Evolutionary conservation across 208 protist genomes (phyloP), one percentile per base, ranked within the genome.

Genomic region (Crithidia bombi): DNA sequence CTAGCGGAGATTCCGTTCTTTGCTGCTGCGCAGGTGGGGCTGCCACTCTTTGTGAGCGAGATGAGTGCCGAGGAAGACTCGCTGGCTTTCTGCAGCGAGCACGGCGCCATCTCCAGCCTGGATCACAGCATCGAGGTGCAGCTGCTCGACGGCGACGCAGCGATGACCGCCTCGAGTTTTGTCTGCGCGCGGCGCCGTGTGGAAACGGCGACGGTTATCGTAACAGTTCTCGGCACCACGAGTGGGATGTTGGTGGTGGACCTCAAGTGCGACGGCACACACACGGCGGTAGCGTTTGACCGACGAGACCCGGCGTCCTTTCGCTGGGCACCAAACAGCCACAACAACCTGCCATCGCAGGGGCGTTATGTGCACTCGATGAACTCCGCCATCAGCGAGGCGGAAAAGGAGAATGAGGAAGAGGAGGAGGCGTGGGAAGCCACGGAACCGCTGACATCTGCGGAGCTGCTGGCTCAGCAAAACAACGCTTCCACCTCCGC

Each of bases 71-170:
- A 79, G 36, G 85, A 91, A 35, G 78, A 88, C 38, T 91, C 85
- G 39, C 77, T 95, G 38, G 87, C 84, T 11, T 89, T 95, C 55
- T 95, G 90, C 75, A 92, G 80, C 50, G 77, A 90, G 47, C 74
- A 80, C 23, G 90, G 90, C 57, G 82, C 78, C 50, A 79, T 95
- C 39, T 89, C 83, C 10, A 95, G 83, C 65, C 79, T 93, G 11
- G 90, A 95, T 63, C 86, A 87, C 78, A 87, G 80, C 54, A 83
- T 90, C 43, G 90, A 91, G 70, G 86, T 95, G 57, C 81, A 81
- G 23, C 51, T 84, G 41, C 75, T 95, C 21, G 77, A 90, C 63
- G 69, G 73, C 9, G 78, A 81, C 30, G 64, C 70, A 2, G 35
- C 44, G 47, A 49, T 87, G 41, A 70, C 52, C 0, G 84, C 81